Evolutionary conservation across 1,139 yeast genomes (phyloP).

Genomic region (Diutina scorzettiae): DNA sequence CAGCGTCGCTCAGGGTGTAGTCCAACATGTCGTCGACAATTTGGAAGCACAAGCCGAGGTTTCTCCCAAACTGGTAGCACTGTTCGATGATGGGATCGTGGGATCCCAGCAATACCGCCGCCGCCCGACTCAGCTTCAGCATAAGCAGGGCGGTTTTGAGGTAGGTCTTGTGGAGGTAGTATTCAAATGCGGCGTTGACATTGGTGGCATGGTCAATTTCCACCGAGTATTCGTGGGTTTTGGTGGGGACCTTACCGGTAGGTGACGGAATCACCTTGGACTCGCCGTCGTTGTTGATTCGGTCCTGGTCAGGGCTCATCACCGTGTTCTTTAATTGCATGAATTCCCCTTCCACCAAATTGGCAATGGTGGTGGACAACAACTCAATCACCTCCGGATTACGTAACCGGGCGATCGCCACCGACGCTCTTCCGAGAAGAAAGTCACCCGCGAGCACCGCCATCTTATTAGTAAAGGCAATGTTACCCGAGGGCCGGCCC

Average conservation of each 20-base stretch:
- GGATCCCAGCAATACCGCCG: conserved; percentile 89
- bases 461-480: conserved; percentile 94
- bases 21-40: conserved; percentile 94
- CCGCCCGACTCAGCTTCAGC: conserved; percentile 90
- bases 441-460: conserved; percentile 96
- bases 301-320: conserved; percentile 31
- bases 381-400: conserved; percentile 97
- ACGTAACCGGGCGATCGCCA: conserved; percentile 82
- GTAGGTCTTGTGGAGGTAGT: conserved; percentile 89
- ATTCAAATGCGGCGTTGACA: conserved; percentile 82
- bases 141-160: conserved; percentile 89
- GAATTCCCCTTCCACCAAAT: conserved; percentile 94
- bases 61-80: conserved; percentile 85
- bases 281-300: conserved; percentile 38
- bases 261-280: conserved; percentile 43
- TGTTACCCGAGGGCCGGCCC: conserved; percentile 83
- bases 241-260: conserved; percentile 52
- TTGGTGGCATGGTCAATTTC: conserved; percentile 54
- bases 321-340: conserved; percentile 96
- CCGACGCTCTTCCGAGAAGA: conserved; percentile 89
- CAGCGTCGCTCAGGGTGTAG: conserved; percentile 71
- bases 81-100: conserved; percentile 62
- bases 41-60: conserved; percentile 90
- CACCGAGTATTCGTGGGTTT: conserved; percentile 50
- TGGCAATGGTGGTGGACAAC: conserved; percentile 91